These are phyloP conservation scores for Boletus patriciae DNA, from an alignment of 768 basidiomycete genomes.

Conservation along the genomic window DNA sequence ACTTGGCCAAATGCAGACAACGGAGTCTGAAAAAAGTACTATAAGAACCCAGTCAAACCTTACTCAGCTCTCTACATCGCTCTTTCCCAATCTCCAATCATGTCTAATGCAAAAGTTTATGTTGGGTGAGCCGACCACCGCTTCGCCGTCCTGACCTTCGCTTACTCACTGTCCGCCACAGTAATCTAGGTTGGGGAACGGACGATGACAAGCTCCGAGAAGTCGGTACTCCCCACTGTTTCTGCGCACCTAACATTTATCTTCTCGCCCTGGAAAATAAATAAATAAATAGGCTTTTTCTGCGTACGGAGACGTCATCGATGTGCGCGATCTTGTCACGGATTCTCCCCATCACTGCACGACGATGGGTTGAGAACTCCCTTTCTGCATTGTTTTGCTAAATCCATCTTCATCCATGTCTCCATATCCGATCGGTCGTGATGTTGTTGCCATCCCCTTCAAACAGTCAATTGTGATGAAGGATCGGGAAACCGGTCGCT, in stretches of 20 bases:
- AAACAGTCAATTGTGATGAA: slow-evolving; percentile 38
- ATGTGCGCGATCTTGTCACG: slow-evolving; percentile 46
- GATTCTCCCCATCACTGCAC: slow-evolving; percentile 33
- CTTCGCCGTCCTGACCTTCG: not conserved
- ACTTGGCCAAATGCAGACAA: slow-evolving; percentile 28
- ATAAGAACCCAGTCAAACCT: slow-evolving; percentile 30
- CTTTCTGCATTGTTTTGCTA: slow-evolving; percentile 22
- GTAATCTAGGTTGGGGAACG: slow-evolving; percentile 37
- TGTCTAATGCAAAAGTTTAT: slow-evolving; percentile 33
- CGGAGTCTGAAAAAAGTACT: slow-evolving; percentile 35
- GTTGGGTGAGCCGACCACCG: slow-evolving; percentile 28
- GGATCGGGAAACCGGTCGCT: slow-evolving; percentile 59
- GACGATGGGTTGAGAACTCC: slow-evolving; percentile 33
- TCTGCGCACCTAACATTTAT: not conserved
- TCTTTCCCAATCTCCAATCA: slow-evolving; percentile 21
- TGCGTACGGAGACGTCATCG: slow-evolving; percentile 44
- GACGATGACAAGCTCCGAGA: slow-evolving; percentile 27
- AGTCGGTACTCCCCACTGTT: slow-evolving; percentile 18
- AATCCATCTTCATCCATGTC: slow-evolving; percentile 28
- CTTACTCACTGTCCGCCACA: slow-evolving; percentile 2
- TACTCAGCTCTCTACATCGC: slow-evolving; percentile 9
- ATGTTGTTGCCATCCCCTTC: slow-evolving; percentile 9
- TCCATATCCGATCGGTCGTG: slow-evolving; percentile 3
- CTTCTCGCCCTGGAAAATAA: not conserved
- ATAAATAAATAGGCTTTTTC: slow-evolving; percentile 41